Conservation (phyloP, 2,329 filamentous ascomycete genomes). For the Elsinoe necatrix region DNA sequence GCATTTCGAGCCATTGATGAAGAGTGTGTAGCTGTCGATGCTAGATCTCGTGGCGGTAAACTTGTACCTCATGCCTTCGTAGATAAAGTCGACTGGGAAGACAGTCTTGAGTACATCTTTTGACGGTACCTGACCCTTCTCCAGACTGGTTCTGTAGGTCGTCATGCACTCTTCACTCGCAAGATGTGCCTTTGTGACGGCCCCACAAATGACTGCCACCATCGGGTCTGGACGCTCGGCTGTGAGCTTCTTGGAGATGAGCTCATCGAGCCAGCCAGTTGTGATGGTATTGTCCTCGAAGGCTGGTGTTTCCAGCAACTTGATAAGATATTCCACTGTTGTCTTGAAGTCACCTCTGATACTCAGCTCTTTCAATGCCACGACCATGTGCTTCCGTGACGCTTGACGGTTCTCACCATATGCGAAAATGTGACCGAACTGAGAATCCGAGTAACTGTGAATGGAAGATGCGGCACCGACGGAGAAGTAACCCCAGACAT, state of each 20-base stretch:
- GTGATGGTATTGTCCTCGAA: slow-evolving; percentile 99
- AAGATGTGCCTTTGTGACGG: slow-evolving; percentile 87
- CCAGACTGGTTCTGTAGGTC: slow-evolving; percentile 79
- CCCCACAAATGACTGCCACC: slow-evolving; percentile 90
- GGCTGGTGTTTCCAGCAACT: slow-evolving; percentile 93
- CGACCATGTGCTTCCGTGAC: slow-evolving; percentile 97
- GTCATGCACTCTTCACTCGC: slow-evolving; percentile 82
- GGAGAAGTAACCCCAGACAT: slow-evolving; percentile 99
- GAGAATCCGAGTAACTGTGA: slow-evolving; percentile 97
- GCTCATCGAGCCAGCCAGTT: slow-evolving; percentile 95
- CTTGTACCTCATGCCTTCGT: slow-evolving; percentile 93
- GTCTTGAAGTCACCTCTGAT: slow-evolving; percentile 99
- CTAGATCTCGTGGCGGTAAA: slow-evolving; percentile 94
- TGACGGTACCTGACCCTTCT: slow-evolving; percentile 94
- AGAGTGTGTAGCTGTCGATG: slow-evolving; percentile 88
- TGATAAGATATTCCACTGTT: slow-evolving; percentile 97
- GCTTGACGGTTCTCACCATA: slow-evolving; percentile 96
- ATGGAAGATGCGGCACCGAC: slow-evolving; percentile 94
- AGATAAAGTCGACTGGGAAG: slow-evolving; percentile 97
- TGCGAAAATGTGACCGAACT: slow-evolving; percentile 98
- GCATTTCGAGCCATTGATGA: slow-evolving; percentile 98
- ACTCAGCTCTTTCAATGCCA: slow-evolving; percentile 95
- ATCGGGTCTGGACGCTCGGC: slow-evolving; percentile 91
- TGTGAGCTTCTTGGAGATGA: slow-evolving; percentile 95
- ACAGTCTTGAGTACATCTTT: slow-evolving; percentile 97